Evolutionary conservation across 2,329 filamentous ascomycete genomes (phyloP), one percentile per base, ranked within the genome.

Genomic region (Colletotrichum falcatum): DNA sequence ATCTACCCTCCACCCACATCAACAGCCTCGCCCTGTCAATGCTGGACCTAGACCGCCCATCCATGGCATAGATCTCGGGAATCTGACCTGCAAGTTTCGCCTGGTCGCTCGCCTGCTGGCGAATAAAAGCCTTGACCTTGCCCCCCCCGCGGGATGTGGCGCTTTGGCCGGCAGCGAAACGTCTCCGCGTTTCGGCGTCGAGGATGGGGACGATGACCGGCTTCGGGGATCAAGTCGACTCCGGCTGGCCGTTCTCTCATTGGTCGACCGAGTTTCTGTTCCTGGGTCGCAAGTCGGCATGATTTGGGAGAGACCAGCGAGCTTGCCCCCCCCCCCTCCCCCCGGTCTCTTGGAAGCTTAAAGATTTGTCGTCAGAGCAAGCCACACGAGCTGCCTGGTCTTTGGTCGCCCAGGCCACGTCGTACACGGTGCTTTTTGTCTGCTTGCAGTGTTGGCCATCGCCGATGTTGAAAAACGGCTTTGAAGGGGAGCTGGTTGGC

Each of bases 121-220:
- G 49, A 30, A 12, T 35, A 16, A 26, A 26, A 46, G 62, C 66
- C 49, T 20, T 70, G 58, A 58, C 51, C 64, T 26, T 39, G 30
- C 18, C 28, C 23, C n/a, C 18, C 18, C 6, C 26, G 55, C 37
- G 54, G 62, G 63, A 70, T 23, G 49, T 61, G 64, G 51, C 64
- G 67, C 67, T 70, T 62, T 70, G 67, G 67, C 66, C 66, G 49
- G 55, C 64, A 44, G 51, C 64, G 67, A 70, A 70, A 70, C 67
- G 46, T 33, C 44, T 53, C 44, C 42, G 37, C 67, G 67, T 70
- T 70, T 70, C 67, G 67, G 37, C 37, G 20, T 67, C 49, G 18
- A 54, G 37, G 58, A 62, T n/a, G 62, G 67, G 56, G 39, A 23
- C 26, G n/a, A 23, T 28, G n/a, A 58, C 64, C 51, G 51, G 67